Evolutionary conservation across 352 stramenopile genomes (phyloP).

Genomic region (Sclerospora graminicola): DNA sequence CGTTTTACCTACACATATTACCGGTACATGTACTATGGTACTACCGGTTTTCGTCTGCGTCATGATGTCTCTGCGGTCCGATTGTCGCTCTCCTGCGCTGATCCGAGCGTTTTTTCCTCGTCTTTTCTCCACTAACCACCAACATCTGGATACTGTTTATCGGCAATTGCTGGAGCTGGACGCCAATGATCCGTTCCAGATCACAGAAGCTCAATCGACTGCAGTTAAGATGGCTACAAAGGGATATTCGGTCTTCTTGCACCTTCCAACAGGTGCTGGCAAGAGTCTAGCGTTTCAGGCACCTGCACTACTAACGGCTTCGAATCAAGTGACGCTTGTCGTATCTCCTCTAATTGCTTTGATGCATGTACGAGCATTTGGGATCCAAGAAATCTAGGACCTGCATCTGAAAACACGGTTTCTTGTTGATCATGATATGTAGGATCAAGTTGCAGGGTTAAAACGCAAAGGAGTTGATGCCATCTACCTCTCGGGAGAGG

Average conservation of each 20-base stretch:
- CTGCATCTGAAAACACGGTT: too few relatives aligned
- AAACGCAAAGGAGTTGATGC: slow-evolving; percentile 43
- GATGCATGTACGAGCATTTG: slow-evolving; percentile 42
- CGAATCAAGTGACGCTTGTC: slow-evolving; percentile 40
- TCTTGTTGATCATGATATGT: background rate
- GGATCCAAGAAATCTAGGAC: too few relatives aligned
- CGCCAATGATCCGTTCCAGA: slow-evolving; percentile 8
- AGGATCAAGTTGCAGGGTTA: slow-evolving; percentile 69
- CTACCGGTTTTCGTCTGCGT: too few relatives aligned
- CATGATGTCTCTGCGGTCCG: slow-evolving; percentile 7
- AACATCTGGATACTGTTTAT: slow-evolving; percentile 20
- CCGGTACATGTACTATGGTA: too few relatives aligned
- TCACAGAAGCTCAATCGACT: slow-evolving; percentile 31
- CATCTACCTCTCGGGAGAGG: slow-evolving; percentile 31
- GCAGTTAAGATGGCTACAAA: slow-evolving; percentile 31
- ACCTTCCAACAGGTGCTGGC: slow-evolving; percentile 62
- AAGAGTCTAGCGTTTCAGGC: slow-evolving; percentile 78
- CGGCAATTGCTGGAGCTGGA: slow-evolving; percentile 29
- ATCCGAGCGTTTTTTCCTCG: background rate
- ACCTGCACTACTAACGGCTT: slow-evolving; percentile 38
- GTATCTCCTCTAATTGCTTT: slow-evolving; percentile 66
- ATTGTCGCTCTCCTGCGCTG: background rate
- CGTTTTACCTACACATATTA: too few relatives aligned
- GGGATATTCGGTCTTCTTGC: slow-evolving; percentile 63
- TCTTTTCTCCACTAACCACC: background rate